Percentiles rank a stretch among this genome's conserved stretches.
Evolutionary conservation across 108 stramenopile genomes (phyloP).

Genomic region (Nannochloropsis gaditana): DNA sequence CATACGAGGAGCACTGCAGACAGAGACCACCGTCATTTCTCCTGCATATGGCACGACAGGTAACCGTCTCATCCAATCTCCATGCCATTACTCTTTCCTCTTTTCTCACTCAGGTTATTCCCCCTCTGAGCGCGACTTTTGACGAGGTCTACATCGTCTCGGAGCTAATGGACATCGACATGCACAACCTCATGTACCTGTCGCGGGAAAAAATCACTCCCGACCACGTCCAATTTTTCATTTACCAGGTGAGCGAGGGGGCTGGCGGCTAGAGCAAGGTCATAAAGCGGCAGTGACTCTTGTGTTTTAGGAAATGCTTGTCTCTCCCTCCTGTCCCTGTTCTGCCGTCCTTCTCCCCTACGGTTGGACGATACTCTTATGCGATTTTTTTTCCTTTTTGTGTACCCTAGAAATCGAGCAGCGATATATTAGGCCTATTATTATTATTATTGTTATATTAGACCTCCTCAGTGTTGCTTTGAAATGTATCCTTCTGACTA

Average conservation of each 20-base stretch:
- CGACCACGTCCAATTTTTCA: conserved; percentile 53
- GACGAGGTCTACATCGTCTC: conserved; percentile 25
- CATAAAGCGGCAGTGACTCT: too few species aligned
- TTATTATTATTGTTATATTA: too few species aligned
- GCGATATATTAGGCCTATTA: too few species aligned
- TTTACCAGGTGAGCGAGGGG: conserved; percentile 34
- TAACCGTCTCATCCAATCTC: not conserved
- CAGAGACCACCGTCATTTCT: too few species aligned
- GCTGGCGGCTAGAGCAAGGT: not conserved
- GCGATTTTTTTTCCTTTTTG: too few species aligned
- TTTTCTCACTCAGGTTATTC: not conserved
- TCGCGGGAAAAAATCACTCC: conserved; percentile 37
- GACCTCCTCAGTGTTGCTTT: too few species aligned
- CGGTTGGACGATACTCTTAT: not conserved
- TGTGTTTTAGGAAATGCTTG: too few species aligned
- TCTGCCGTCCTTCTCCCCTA: not conserved
- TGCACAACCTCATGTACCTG: conserved; percentile 46
- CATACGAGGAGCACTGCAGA: too few species aligned
- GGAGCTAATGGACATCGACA: conserved; percentile 54
- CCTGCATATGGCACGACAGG: not conserved
- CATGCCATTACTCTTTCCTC: not conserved
- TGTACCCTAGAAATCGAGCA: too few species aligned
- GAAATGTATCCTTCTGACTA: not conserved
- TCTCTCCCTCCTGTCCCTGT: not conserved
- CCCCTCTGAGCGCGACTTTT: conserved; percentile 15